Percentiles rank a stretch among this genome's conserved stretches.
These are phyloP conservation scores for Linnemannia zychae DNA, from an alignment of 192 early-diverging fungal species.

Conservation along the genomic window DNA sequence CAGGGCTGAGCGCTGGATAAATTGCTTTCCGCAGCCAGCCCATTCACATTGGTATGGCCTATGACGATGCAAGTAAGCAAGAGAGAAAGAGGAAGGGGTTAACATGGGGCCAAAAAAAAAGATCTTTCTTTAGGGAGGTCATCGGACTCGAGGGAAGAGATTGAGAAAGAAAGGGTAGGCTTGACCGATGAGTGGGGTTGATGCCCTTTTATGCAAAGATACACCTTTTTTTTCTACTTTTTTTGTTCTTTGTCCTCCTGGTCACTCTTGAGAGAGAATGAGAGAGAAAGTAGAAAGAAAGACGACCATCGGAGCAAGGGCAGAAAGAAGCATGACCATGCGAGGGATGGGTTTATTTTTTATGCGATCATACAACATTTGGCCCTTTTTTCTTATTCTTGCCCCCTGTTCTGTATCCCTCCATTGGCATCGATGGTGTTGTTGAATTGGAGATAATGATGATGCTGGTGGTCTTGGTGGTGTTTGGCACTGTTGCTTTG, in stretches of 20 bases:
- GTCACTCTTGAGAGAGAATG: neutral
- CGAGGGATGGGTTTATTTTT: neutral
- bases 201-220: neutral
- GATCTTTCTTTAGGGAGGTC: neutral
- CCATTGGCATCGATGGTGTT: neutral
- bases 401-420: neutral
- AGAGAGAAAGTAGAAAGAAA: too few relatives aligned
- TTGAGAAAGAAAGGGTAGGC: neutral
- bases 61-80: neutral
- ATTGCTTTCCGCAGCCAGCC: slow-evolving; percentile 78
- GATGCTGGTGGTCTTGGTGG: neutral
- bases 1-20: slow-evolving; percentile 84
- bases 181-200: neutral
- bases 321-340: neutral
- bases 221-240: neutral
- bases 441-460: neutral
- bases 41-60: slow-evolving; percentile 74
- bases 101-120: slow-evolving; percentile 14
- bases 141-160: neutral
- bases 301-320: neutral
- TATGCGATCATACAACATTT: neutral
- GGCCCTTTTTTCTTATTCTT: neutral
- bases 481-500: neutral
- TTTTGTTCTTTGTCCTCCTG: neutral
- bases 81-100: slow-evolving; percentile 4